Percentiles rank a stretch among this genome's conserved stretches.
Conservation (phyloP, 441 rosid species). For the Hura crepitans region DNA sequence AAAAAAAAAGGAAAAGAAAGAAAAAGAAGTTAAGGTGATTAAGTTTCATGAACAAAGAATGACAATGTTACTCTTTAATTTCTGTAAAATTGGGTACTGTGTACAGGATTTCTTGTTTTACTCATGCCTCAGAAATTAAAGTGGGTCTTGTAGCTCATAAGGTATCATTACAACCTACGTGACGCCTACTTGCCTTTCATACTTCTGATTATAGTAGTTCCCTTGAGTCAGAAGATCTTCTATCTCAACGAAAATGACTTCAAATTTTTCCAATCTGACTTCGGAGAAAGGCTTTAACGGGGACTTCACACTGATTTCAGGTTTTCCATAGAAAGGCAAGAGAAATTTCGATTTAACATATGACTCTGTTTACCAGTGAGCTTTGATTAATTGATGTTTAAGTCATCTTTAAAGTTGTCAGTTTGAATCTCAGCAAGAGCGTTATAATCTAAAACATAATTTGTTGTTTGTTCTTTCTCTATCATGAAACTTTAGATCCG, state of each 20-base stretch:
- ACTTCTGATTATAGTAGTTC: neutral
- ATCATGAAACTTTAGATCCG: too few species aligned
- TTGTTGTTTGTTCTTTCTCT: too few species aligned
- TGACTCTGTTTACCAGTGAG: too few species aligned
- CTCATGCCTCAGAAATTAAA: slow-evolving; percentile 19
- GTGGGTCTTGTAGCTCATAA: slow-evolving; percentile 6
- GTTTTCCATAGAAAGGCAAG: too few species aligned
- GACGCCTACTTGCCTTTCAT: neutral
- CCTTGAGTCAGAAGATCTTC: neutral
- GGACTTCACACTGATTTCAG: too few species aligned
- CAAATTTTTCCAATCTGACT: neutral
- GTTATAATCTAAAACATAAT: too few species aligned
- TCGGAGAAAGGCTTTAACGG: neutral
- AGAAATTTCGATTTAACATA: too few species aligned
- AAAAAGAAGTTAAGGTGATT: slow-evolving; percentile 18
- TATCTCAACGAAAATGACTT: neutral
- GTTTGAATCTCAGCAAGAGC: too few species aligned
- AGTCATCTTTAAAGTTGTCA: too few species aligned
- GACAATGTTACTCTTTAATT: slow-evolving; percentile 18
- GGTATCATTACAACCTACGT: slow-evolving; percentile 13
- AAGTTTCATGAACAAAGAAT: slow-evolving; percentile 23
- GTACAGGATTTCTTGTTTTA: slow-evolving; percentile 34
- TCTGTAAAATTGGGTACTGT: slow-evolving; percentile 33
- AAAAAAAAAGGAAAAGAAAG: neutral
- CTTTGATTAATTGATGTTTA: too few species aligned